Base-by-base conservation (phyloP, 805 yeast genomes). In the Candida ulmi region DNA sequence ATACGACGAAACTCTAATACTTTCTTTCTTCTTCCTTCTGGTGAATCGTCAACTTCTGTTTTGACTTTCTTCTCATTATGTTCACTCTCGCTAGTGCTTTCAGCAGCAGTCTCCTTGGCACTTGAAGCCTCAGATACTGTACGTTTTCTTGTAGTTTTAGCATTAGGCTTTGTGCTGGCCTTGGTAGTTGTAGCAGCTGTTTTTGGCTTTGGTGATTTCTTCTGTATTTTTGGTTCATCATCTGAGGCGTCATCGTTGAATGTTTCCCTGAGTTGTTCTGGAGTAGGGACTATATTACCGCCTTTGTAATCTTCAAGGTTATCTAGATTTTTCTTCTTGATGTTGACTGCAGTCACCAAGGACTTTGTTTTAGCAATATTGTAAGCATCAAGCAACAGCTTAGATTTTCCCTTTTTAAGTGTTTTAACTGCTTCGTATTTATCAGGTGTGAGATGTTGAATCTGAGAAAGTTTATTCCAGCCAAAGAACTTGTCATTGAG, bases 1-100 rank as follows among this genome's bases (percentile, higher is more conserved):
- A 63, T 66, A 34, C 67, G 66, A 28, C 80, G 62, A 47, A 75
- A 6, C n/a, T 21, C 11, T 32, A 39, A 3, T 33, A 44, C 26
- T 39, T 36, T 8, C 29, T 18, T n/a, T 27, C 35, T 12, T 31
- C 31, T 8, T 2, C 17, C 29, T 11, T 42, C 48, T 12, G 11
- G 23, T 30, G 33, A 9, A 12, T 26, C 31, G 9, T 29, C 34
- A 12, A 3, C 16, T 8, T 38, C 41, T 2, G 29, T 24, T 8
- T 39, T 36, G 5, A 23, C 30, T 13, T 28, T 34, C 13, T 18
- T 16, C 9, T 4, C 13, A 11, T 36, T 15, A 8, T 19, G 17
- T 9, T 8, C 11, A n/a, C 8, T 25, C 17, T 30, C 24, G 24
- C 9, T 9, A n/a, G n/a, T n/a, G n/a, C n/a, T n/a, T n/a, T n/a